These are phyloP conservation scores for Chaetomium fimeti DNA, from an alignment of 495 filamentous ascomycete species.

Conservation along the genomic window DNA sequence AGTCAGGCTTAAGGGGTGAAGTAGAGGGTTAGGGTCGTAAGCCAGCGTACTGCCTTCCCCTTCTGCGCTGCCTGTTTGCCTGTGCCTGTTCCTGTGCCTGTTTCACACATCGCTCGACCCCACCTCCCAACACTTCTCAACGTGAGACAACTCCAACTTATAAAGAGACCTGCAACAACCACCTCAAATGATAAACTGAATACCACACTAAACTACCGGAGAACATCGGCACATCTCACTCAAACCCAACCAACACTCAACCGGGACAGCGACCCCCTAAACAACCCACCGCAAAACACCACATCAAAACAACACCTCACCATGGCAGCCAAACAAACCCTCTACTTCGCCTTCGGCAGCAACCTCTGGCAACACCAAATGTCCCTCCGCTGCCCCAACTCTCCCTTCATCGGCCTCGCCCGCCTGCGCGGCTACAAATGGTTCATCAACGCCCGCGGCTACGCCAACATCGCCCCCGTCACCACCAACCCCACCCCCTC, in stretches of 20 bases:
- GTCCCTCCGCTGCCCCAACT: slow-evolving; percentile 39
- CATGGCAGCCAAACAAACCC: neutral
- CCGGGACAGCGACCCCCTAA: too few relatives aligned
- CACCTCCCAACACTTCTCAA: neutral
- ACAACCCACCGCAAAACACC: neutral
- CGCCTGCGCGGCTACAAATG: slow-evolving; percentile 41
- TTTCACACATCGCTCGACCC: neutral
- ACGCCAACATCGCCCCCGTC: slow-evolving; percentile 41
- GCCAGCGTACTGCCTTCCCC: neutral
- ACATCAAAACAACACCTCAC: neutral
- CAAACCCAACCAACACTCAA: neutral
- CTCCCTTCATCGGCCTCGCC: slow-evolving; percentile 38
- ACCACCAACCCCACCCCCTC: neutral
- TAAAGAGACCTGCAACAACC: too few relatives aligned
- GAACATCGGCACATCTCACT: too few relatives aligned
- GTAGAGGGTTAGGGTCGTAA: neutral
- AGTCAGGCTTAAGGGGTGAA: too few relatives aligned
- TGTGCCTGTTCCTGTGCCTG: neutral
- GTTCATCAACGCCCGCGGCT: slow-evolving; percentile 47
- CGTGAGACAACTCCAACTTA: too few relatives aligned
- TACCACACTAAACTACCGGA: too few relatives aligned
- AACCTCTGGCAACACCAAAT: slow-evolving; percentile 46
- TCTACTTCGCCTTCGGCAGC: slow-evolving; percentile 46
- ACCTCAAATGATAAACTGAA: too few relatives aligned
- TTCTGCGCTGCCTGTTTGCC: too few relatives aligned